phyloP scores from a whole-genome alignment of 139 green algal genomes.

The Tetradesmus lagerheimii region DNA sequence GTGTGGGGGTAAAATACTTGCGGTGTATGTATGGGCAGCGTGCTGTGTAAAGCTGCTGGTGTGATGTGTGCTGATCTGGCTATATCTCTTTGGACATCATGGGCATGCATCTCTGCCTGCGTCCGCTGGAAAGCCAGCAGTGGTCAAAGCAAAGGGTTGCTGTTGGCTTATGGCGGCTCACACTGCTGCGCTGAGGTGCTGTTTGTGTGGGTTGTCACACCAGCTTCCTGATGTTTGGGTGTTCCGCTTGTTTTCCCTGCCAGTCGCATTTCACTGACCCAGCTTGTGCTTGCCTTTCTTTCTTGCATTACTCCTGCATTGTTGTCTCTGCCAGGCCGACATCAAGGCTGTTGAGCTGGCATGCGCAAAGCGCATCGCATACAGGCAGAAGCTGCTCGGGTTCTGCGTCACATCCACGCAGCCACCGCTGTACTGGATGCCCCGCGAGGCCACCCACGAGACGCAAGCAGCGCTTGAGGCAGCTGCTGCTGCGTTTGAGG shows the following conservation, averaged over 20 bases:
- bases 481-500: constrained; percentile 24
- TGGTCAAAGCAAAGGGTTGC: background rate
- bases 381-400: constrained; percentile 17
- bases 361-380: constrained; percentile 29
- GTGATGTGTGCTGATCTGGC: background rate
- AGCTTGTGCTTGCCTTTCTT: too few species aligned
- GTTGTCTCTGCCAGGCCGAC: background rate
- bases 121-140: background rate
- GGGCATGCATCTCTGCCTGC: background rate
- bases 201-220: too few species aligned
- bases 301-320: too few species aligned
- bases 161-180: background rate
- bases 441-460: background rate
- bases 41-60: too few species aligned
- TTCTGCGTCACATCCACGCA: constrained; percentile 27
- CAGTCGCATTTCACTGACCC: too few species aligned
- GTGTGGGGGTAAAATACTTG: too few species aligned
- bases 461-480: background rate
- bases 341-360: constrained; percentile 9
- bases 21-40: too few species aligned
- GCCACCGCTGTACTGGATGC: constrained; percentile 35
- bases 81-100: background rate
- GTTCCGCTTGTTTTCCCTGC: too few species aligned
- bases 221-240: background rate
- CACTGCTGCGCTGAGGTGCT: too few species aligned